These are phyloP conservation scores for Myxozyma lipomycoides DNA, from an alignment of 805 yeast genomes.

Conservation along the genomic window DNA sequence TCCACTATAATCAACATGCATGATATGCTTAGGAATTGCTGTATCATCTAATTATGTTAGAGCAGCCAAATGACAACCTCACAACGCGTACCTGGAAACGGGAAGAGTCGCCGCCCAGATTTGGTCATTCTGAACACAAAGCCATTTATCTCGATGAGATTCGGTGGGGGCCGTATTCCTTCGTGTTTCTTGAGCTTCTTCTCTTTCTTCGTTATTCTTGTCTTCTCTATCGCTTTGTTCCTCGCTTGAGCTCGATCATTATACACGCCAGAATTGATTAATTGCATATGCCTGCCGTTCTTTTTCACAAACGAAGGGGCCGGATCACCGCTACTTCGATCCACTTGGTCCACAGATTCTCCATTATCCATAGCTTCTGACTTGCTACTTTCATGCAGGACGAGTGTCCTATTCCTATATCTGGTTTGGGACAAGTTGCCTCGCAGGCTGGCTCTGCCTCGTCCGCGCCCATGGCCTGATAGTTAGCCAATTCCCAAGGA, in stretches of 20 bases:
- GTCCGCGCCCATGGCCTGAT: no score
- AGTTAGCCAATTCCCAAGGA: no score
- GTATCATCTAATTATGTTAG: not conserved
- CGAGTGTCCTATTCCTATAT: not conserved
- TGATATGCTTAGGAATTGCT: not conserved
- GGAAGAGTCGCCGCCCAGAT: no score
- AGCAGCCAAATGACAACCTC: no score
- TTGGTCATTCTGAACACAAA: no score
- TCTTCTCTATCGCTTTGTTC: constrained; percentile 25
- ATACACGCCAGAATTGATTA: constrained; percentile 25
- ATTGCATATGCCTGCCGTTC: constrained; percentile 30
- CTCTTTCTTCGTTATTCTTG: constrained; percentile 22
- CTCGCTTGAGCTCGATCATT: constrained; percentile 25
- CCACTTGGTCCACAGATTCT: constrained; percentile 1
- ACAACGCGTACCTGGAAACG: no score
- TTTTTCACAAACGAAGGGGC: constrained; percentile 15
- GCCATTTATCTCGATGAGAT: no score
- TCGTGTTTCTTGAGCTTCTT: constrained; percentile 5
- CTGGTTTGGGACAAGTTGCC: not conserved
- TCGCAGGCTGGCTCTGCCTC: no score
- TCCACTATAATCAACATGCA: not conserved
- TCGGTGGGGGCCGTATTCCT: no score
- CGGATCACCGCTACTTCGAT: no score
- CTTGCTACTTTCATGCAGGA: not conserved
- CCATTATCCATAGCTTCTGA: not conserved